These are phyloP conservation scores for Saccharomycopsis sp. DNA, from an alignment of 805 yeast species.

Conservation along the genomic window DNA sequence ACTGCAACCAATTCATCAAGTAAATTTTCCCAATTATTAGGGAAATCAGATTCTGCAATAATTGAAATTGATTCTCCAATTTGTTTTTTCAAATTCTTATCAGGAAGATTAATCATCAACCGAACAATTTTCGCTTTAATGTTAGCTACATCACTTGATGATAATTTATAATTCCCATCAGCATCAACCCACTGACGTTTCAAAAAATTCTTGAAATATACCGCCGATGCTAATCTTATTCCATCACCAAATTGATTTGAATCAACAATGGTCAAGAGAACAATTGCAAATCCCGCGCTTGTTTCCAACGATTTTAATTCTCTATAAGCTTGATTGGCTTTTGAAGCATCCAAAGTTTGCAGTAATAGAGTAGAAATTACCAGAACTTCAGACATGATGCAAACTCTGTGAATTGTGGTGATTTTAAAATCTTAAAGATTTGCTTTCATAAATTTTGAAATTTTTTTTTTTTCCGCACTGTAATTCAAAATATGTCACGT, in stretches of 20 bases:
- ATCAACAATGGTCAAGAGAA: constrained; percentile 72
- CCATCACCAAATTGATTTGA: constrained; percentile 44
- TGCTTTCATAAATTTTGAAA: not conserved
- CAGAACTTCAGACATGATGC: constrained; percentile 38
- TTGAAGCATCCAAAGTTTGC: constrained; percentile 56
- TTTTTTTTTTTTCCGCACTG: not conserved
- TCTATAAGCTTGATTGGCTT: constrained; percentile 62
- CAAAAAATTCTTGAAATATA: constrained; percentile 83
- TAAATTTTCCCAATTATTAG: constrained; percentile 77
- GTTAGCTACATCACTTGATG: constrained; percentile 51
- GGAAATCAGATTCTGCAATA: constrained; percentile 95
- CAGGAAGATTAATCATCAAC: constrained; percentile 80
- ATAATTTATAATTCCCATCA: constrained; percentile 68
- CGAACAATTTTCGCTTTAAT: constrained; percentile 74
- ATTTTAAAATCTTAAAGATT: not conserved
- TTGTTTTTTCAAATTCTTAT: constrained; percentile 70
- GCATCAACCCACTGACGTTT: constrained; percentile 87
- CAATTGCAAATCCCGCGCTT: constrained; percentile 67
- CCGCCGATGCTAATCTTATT: constrained; percentile 78
- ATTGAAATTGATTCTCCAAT: constrained; percentile 88
- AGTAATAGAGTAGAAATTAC: constrained; percentile 49
- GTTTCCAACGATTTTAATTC: constrained; percentile 56
- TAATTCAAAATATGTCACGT: no score
- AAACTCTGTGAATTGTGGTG: no score
- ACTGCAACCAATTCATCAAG: constrained; percentile 66